A percentile compares a stretch with the other conserved stretches of the same genome.
Evolutionary conservation across 805 yeast species (phyloP).

Genomic region (Kodamaea neixiangensis): DNA sequence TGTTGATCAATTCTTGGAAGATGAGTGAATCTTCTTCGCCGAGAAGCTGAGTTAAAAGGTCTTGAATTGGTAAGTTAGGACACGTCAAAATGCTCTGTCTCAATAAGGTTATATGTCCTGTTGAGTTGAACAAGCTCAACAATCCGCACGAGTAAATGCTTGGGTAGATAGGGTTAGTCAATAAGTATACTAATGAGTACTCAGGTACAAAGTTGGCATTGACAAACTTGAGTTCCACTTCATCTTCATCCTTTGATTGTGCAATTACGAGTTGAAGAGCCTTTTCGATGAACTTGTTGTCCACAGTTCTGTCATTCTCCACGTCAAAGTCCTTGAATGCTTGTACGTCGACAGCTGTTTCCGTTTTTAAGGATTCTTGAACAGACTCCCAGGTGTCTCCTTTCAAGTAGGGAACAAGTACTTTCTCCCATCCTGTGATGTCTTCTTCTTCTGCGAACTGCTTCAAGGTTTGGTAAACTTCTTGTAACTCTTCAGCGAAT

Average conservation of each 20-base stretch:
- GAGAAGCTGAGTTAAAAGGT: slow-evolving; percentile 62
- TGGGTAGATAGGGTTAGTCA: slow-evolving; percentile 90
- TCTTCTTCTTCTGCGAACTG: slow-evolving; percentile 19
- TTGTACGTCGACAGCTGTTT: slow-evolving; percentile 5
- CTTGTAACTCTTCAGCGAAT: slow-evolving; percentile 20
- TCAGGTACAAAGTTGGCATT: slow-evolving; percentile 49
- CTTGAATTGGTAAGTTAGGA: slow-evolving; percentile 63
- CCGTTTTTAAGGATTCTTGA: slow-evolving; percentile 20
- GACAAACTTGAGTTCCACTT: slow-evolving; percentile 24
- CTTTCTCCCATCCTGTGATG: slow-evolving; percentile 28
- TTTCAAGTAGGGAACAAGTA: slow-evolving; percentile 33
- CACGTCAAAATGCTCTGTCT: slow-evolving; percentile 84
- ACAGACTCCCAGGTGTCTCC: background rate
- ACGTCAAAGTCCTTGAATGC: slow-evolving; percentile 53
- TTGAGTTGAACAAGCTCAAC: slow-evolving; percentile 45
- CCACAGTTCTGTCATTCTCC: slow-evolving; percentile 67
- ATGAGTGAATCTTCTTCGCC: slow-evolving; percentile 40
- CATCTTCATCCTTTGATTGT: slow-evolving; percentile 13
- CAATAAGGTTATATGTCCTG: slow-evolving; percentile 59
- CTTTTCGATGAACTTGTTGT: slow-evolving; percentile 51
- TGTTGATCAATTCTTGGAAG: slow-evolving; percentile 63
- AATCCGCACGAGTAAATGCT: slow-evolving; percentile 54
- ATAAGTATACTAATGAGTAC: slow-evolving; percentile 63
- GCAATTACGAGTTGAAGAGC: slow-evolving; percentile 47
- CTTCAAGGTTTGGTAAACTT: slow-evolving; percentile 27